Evolutionary conservation across 1,284 basidiomycete species (phyloP).

Genomic region (Rugosomyces carneus): DNA sequence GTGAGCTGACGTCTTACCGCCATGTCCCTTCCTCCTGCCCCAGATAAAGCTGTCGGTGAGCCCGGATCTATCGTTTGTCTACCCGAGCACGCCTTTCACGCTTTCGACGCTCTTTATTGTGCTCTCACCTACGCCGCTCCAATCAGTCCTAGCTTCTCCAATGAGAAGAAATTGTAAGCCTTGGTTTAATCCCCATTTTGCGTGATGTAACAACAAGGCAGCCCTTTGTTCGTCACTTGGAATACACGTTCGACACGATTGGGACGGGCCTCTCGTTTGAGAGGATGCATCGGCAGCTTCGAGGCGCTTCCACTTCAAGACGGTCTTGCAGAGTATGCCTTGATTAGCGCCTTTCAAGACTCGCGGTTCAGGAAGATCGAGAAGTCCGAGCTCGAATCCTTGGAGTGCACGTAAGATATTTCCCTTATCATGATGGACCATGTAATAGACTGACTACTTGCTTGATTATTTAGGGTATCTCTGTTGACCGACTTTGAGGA

Average conservation of each 20-base stretch:
- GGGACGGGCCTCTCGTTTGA: slow-evolving; percentile 57
- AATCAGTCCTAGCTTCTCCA: slow-evolving; percentile 51
- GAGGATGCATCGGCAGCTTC: slow-evolving; percentile 97
- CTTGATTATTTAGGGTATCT: slow-evolving; percentile 59
- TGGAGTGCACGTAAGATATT: slow-evolving; percentile 80
- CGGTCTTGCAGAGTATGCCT: slow-evolving; percentile 86
- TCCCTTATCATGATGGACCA: slow-evolving; percentile 5
- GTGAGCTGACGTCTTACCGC: slow-evolving; percentile 7
- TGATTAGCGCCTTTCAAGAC: slow-evolving; percentile 78
- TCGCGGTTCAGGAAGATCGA: slow-evolving; percentile 69
- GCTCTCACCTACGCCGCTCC: slow-evolving; percentile 50
- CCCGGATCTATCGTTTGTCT: slow-evolving; percentile 41
- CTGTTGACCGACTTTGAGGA: slow-evolving; percentile 91
- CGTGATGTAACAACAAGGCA: slow-evolving; percentile 27
- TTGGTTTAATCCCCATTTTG: neutral
- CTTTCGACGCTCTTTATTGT: slow-evolving; percentile 76
- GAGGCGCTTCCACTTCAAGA: slow-evolving; percentile 68
- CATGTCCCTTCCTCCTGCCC: slow-evolving; percentile 45
- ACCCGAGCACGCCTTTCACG: slow-evolving; percentile 71
- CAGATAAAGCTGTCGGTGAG: slow-evolving; percentile 30
- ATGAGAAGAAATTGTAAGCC: slow-evolving; percentile 70
- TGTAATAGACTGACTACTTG: slow-evolving; percentile 1
- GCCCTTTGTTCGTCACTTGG: slow-evolving; percentile 97
- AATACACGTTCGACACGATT: slow-evolving; percentile 62
- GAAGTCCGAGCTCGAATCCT: slow-evolving; percentile 64